Evolutionary conservation across 495 filamentous ascomycete species (phyloP), one percentile per base, ranked within the genome.

Genomic region (Chaetomium tenue): DNA sequence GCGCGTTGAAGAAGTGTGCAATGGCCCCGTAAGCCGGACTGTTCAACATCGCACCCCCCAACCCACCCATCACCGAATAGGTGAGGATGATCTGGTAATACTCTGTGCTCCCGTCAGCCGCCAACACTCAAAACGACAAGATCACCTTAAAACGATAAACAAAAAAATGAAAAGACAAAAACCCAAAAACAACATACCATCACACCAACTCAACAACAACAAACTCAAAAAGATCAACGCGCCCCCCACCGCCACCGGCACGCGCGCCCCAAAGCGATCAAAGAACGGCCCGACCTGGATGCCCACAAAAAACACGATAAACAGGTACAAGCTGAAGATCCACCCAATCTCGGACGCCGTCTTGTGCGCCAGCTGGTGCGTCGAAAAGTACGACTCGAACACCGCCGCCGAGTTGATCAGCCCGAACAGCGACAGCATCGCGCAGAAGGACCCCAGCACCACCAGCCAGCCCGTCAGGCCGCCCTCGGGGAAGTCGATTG

Each of bases 61-160:
- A 66, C 3, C 87, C 87, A 3, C 82, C 79, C 9, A 88, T 69
- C 0, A 89, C 67, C 4, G 81, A 80, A 47, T 87, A 84, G 16
- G 82, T 81, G 0, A 89, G 80, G 66, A 89, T 80, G 70, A 88
- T 88, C 44, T 90, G 87, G 78, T 87, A 90, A 70, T 88, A 90
- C 44, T 78, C 74, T 68, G 71, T 54, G 33, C 77, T 56, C 42
- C 60, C 2, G 63, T 68, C 23, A 67, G 60, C 26, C 56, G 11
- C 8, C 39, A 11, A n/a, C 18, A 51, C 22, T 7, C 18, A 47
- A 1, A 7, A 22, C 11, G 6, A 47, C 25, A 6, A 33, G 9
- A 30, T 30, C 3, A 6, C 6, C 3, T 30, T 2, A 30, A 2
- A 30, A 30, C 2, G 28, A 6, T 2, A 30, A 30, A n/a, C n/a